These are phyloP conservation scores for Fusarium sp. DNA, from an alignment of 2,329 filamentous ascomycete genomes.

Conservation along the genomic window DNA sequence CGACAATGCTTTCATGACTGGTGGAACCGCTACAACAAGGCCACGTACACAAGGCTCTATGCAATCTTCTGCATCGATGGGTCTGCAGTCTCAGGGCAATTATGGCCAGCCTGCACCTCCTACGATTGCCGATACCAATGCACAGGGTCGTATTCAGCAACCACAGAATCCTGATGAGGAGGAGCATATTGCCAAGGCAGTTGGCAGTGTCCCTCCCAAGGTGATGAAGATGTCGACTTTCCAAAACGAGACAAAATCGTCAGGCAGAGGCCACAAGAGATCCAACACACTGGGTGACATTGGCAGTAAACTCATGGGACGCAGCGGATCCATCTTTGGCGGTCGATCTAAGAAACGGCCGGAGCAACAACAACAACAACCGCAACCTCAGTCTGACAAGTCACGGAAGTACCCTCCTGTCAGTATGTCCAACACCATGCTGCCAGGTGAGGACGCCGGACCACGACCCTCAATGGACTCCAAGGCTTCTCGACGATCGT, in stretches of 20 bases:
- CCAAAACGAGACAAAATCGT: conserved; percentile 64
- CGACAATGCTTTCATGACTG: conserved; percentile 60
- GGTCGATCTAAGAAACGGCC: conserved; percentile 66
- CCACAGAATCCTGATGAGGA: conserved; percentile 73
- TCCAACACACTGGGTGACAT: conserved; percentile 85
- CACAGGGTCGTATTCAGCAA: conserved; percentile 89
- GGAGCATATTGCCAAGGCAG: conserved; percentile 71
- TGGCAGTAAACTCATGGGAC: conserved; percentile 85
- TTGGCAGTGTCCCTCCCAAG: conserved; percentile 71
- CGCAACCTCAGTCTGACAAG: conserved; percentile 68
- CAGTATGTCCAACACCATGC: conserved; percentile 84
- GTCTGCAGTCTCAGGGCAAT: conserved; percentile 69
- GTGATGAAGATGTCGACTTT: conserved; percentile 71
- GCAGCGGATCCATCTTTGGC: conserved; percentile 85
- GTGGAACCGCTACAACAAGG: conserved; percentile 62
- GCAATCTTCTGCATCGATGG: conserved; percentile 76
- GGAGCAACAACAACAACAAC: conserved; percentile 63
- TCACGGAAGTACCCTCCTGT: conserved; percentile 86
- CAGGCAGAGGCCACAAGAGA: conserved; percentile 71
- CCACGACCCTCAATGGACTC: conserved; percentile 77
- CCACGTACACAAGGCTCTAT: conserved; percentile 88
- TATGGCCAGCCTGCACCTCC: conserved; percentile 92
- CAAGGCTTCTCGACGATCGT: conserved; percentile 73
- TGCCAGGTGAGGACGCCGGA: conserved; percentile 65
- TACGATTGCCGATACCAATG: conserved; percentile 88